phyloP scores from a whole-genome alignment of 108 stramenopile species.

The Cyclotella sp. region DNA sequence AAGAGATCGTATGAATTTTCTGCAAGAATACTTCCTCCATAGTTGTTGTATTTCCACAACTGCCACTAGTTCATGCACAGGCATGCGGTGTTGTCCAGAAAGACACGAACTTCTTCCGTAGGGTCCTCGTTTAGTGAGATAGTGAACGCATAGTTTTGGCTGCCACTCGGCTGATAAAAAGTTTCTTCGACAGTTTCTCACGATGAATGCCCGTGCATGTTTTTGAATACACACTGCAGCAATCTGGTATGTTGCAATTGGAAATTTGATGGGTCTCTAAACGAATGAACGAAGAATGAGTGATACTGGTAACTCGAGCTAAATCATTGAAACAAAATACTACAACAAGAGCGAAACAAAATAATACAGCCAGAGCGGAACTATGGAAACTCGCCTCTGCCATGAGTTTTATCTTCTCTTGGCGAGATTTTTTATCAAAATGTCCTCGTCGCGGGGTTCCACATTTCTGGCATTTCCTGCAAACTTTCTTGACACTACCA shows the following conservation, averaged over 20 bases:
- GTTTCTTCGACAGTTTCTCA: conserved; percentile 11
- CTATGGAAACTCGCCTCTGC: neutral
- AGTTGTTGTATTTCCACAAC: conserved; percentile 13
- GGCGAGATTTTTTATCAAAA: conserved; percentile 17
- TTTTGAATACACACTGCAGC: conserved; percentile 31
- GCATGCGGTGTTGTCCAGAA: neutral
- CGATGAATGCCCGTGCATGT: conserved; percentile 11
- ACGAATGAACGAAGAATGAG: neutral
- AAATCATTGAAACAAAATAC: neutral
- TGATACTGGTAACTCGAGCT: no score
- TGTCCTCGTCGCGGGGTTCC: conserved; percentile 28
- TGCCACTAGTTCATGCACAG: conserved; percentile 1
- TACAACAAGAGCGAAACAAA: neutral
- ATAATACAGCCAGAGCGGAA: neutral
- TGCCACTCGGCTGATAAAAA: conserved; percentile 11
- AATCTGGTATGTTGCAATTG: conserved; percentile 24
- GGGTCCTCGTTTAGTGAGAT: conserved; percentile 29
- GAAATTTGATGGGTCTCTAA: neutral
- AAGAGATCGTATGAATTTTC: conserved; percentile 13
- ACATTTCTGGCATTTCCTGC: conserved; percentile 29
- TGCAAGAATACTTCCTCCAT: conserved; percentile 30
- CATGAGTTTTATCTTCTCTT: conserved; percentile 9
- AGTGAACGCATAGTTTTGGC: conserved; percentile 31
- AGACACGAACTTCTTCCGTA: conserved; percentile 20
- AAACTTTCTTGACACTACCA: neutral